Percentiles rank a stretch among this genome's conserved stretches.
Conservation (phyloP, 2,329 filamentous ascomycete species). For the Aspergillus ochraceoroseus region DNA sequence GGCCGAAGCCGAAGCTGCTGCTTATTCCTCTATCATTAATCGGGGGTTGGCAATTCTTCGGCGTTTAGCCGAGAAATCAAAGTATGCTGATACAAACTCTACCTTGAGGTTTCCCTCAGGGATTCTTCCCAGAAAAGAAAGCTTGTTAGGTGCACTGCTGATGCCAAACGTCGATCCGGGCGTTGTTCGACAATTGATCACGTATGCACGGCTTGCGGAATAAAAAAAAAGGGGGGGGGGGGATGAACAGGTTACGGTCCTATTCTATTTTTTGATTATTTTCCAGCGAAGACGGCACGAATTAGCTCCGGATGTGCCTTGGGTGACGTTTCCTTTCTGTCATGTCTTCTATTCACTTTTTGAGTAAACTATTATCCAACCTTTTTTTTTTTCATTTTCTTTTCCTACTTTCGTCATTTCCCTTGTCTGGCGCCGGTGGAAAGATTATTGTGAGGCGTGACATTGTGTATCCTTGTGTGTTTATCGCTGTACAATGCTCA, state of each 20-base stretch:
- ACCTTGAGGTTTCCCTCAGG: constrained; percentile 53
- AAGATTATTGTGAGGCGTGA: constrained; percentile 23
- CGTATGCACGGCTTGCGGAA: constrained; percentile 55
- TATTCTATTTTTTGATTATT: constrained; percentile 18
- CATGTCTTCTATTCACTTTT: constrained; percentile 22
- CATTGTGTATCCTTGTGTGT: constrained; percentile 20
- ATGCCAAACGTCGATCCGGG: constrained; percentile 60
- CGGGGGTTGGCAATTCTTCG: constrained; percentile 65
- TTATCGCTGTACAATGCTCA: constrained; percentile 35
- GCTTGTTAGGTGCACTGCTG: constrained; percentile 61
- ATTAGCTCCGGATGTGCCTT: constrained; percentile 15
- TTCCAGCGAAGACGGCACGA: constrained; percentile 20
- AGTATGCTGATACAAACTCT: constrained; percentile 51
- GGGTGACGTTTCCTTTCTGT: constrained; percentile 18
- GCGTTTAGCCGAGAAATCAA: constrained; percentile 62
- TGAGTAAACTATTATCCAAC: constrained; percentile 21
- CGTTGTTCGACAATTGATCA: constrained; percentile 64
- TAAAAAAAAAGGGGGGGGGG: constrained; percentile 24
- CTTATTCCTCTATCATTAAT: constrained; percentile 55
- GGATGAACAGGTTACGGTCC: constrained; percentile 7
- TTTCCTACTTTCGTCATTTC: constrained; percentile 8
- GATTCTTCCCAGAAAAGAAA: constrained; percentile 62
- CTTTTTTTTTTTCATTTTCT: constrained; percentile 6
- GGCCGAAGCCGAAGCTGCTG: constrained; percentile 41
- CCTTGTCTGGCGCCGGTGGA: constrained; percentile 25